phyloP scores from a whole-genome alignment of 2,329 filamentous ascomycete genomes.

The Exophiala lecanii-corni region DNA sequence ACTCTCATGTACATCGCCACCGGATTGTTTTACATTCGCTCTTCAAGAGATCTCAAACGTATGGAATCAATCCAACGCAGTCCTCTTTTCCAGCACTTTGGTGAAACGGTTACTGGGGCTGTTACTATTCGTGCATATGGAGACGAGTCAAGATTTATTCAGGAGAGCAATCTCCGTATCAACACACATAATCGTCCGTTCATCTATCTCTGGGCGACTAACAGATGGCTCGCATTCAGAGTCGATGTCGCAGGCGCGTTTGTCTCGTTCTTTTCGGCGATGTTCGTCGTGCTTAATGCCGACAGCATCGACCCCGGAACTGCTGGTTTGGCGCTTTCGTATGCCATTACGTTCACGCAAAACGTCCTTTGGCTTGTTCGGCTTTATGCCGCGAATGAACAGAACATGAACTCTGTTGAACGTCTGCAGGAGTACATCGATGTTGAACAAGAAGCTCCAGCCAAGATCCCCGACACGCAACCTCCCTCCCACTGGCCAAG shows the following conservation, averaged over 20 bases:
- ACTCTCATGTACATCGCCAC: slow-evolving; percentile 75
- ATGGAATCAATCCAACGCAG: slow-evolving; percentile 91
- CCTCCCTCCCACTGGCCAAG: slow-evolving; percentile 80
- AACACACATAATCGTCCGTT: slow-evolving; percentile 90
- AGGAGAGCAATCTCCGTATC: slow-evolving; percentile 82
- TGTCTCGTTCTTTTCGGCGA: slow-evolving; percentile 88
- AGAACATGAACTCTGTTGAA: slow-evolving; percentile 99
- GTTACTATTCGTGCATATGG: slow-evolving; percentile 96
- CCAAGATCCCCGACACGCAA: slow-evolving; percentile 71
- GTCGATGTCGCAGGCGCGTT: slow-evolving; percentile 86
- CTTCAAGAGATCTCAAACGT: slow-evolving; percentile 92
- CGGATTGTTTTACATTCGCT: slow-evolving; percentile 80
- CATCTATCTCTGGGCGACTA: slow-evolving; percentile 93
- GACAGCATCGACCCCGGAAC: slow-evolving; percentile 83
- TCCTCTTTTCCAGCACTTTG: slow-evolving; percentile 95
- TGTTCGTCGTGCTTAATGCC: slow-evolving; percentile 80
- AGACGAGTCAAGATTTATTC: slow-evolving; percentile 86
- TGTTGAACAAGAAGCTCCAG: slow-evolving; percentile 83
- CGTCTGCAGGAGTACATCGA: slow-evolving; percentile 96
- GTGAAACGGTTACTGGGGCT: slow-evolving; percentile 89
- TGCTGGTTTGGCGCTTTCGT: slow-evolving; percentile 88
- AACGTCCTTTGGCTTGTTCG: slow-evolving; percentile 96
- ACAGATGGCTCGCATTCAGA: slow-evolving; percentile 91
- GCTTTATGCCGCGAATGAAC: slow-evolving; percentile 89
- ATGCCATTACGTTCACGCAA: slow-evolving; percentile 94